Evolutionary conservation across 371 early-diverging fungal species (phyloP).

Genomic region (Nematocida sp.): DNA sequence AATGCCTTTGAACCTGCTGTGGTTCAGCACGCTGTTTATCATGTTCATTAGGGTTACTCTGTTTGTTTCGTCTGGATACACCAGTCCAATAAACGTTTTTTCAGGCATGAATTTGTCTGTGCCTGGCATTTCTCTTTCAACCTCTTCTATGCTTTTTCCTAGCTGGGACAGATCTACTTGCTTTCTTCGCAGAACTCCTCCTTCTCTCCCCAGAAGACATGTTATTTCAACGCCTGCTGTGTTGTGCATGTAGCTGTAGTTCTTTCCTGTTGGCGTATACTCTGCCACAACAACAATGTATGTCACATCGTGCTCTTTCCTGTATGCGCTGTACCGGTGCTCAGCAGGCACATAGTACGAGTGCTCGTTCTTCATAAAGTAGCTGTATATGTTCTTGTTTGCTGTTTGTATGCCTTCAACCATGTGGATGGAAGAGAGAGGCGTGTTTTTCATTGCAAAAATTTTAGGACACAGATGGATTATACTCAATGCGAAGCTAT

Average conservation of each 20-base stretch:
- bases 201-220: slow-evolving; percentile 15
- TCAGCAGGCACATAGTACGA: slow-evolving; percentile 54
- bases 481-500: background rate
- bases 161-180: slow-evolving; percentile 26
- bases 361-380: slow-evolving; percentile 61
- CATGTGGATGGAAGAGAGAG: slow-evolving; percentile 21
- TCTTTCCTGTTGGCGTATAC: slow-evolving; percentile 11
- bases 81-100: slow-evolving; percentile 51
- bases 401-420: slow-evolving; percentile 51
- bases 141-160: background rate
- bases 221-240: slow-evolving; percentile 14
- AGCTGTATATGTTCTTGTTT: slow-evolving; percentile 64
- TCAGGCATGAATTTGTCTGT: slow-evolving; percentile 3
- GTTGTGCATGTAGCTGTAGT: slow-evolving; percentile 49
- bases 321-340: slow-evolving; percentile 54
- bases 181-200: background rate
- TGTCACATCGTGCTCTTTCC: slow-evolving; percentile 27
- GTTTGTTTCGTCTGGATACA: slow-evolving; percentile 54
- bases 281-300: slow-evolving; percentile 41
- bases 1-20: slow-evolving; percentile 51
- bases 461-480: background rate
- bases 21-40: slow-evolving; percentile 55
- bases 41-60: slow-evolving; percentile 57
- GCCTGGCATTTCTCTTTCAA: slow-evolving; percentile 7
- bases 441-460: slow-evolving; percentile 18